Evolutionary conservation across 257 asterid genomes (phyloP).

Genomic region (Petrea volubilis): DNA sequence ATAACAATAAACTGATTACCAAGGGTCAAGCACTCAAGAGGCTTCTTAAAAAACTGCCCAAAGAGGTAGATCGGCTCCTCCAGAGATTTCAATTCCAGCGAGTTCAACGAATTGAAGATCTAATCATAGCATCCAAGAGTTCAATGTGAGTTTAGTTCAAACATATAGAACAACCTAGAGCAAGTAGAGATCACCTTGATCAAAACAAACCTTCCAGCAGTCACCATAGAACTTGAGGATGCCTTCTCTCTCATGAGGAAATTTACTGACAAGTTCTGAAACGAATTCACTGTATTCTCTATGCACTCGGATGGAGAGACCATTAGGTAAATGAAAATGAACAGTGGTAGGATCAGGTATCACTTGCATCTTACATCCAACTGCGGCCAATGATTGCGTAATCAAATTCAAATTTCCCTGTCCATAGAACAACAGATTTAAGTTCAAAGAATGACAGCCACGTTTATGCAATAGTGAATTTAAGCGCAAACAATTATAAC

Average conservation of each 20-base stretch:
- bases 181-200: conserved; percentile 49
- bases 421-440: conserved; percentile 1
- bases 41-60: conserved; percentile 92
- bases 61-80: conserved; percentile 96
- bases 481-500: not conserved
- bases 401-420: conserved; percentile 97
- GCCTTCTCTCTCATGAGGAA: conserved; percentile 91
- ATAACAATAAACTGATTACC: conserved; percentile 47
- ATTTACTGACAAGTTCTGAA: conserved; percentile 72
- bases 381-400: conserved; percentile 93
- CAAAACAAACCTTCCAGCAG: conserved; percentile 96
- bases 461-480: not conserved
- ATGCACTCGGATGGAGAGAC: conserved; percentile 82
- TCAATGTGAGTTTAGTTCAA: conserved; percentile 30
- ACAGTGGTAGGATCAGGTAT: conserved; percentile 98
- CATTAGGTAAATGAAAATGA: conserved; percentile 88
- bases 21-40: conserved; percentile 87
- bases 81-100: conserved; percentile 87
- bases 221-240: conserved; percentile 74
- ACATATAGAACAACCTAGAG: conserved; percentile 24
- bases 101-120: conserved; percentile 94
- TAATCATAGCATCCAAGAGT: conserved; percentile 39
- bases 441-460: not conserved
- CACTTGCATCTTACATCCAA: conserved; percentile 82
- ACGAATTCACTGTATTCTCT: conserved; percentile 74